Evolutionary conservation across 129 eudicot species (phyloP).

Genomic region (Ambrosia artemisiifolia): DNA sequence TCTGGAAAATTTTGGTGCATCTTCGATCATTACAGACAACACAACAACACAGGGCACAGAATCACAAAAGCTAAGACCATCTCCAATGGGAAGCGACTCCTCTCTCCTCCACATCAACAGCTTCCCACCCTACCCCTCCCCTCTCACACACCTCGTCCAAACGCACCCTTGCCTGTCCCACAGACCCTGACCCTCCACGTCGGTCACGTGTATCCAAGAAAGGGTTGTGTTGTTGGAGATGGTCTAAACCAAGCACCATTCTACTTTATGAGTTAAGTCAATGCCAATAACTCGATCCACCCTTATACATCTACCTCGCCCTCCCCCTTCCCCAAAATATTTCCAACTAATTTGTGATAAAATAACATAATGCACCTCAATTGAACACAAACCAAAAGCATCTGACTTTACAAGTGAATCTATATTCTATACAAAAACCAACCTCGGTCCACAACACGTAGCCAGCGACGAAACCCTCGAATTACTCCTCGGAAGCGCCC

Average conservation of each 20-base stretch:
- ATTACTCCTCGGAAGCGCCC: constrained; percentile 97
- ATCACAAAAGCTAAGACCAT: constrained; percentile 10
- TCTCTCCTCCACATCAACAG: neutral
- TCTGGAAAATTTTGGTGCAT: neutral
- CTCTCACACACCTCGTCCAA: too few species aligned
- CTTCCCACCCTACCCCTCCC: too few species aligned
- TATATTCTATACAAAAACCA: constrained; percentile 16
- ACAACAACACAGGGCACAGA: neutral
- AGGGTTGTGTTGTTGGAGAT: too few species aligned
- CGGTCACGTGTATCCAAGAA: too few species aligned
- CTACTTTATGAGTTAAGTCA: neutral
- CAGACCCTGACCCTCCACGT: too few species aligned
- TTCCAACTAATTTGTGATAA: too few species aligned
- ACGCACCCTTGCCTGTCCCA: too few species aligned
- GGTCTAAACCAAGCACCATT: too few species aligned
- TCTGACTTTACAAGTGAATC: constrained; percentile 1
- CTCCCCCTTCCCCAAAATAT: too few species aligned
- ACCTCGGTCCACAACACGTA: constrained; percentile 99
- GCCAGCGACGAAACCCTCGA: constrained; percentile 98
- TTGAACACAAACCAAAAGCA: neutral
- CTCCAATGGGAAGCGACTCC: neutral
- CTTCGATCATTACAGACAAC: neutral
- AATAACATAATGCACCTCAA: neutral
- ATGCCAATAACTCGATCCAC: neutral
- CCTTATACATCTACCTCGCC: neutral